These are phyloP conservation scores for Aphanoascus verrucosus DNA, from an alignment of 2,329 filamentous ascomycete species.

Conservation along the genomic window DNA sequence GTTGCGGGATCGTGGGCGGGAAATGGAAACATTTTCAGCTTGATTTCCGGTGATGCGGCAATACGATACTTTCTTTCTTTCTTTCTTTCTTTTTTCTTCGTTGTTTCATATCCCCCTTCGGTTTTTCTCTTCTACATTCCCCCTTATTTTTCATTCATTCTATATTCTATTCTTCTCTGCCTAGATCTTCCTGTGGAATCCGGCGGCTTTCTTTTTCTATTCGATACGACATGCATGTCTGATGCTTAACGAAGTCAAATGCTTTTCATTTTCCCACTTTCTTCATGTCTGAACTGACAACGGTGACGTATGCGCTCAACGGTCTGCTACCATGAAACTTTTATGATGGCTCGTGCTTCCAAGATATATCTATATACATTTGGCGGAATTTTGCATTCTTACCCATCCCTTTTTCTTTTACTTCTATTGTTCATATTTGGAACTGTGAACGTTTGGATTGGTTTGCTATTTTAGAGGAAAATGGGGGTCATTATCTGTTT, in stretches of 20 bases:
- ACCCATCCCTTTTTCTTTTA: too few species aligned
- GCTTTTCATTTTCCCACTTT: background rate
- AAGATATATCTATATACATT: too few species aligned
- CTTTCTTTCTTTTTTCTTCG: background rate
- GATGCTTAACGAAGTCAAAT: background rate
- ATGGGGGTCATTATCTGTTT: too few species aligned
- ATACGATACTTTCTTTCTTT: background rate
- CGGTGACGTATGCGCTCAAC: background rate
- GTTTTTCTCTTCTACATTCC: background rate
- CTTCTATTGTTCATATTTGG: too few species aligned
- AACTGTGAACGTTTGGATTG: too few species aligned
- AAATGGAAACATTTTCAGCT: conserved; percentile 42
- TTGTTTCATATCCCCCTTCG: background rate
- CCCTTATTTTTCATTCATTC: background rate
- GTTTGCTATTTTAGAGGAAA: too few species aligned
- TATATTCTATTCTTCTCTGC: background rate
- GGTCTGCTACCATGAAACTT: background rate
- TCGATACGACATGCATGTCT: background rate
- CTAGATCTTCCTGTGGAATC: background rate
- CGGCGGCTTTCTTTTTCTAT: background rate
- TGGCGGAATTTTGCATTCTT: too few species aligned
- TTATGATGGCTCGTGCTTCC: too few species aligned
- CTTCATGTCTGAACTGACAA: background rate
- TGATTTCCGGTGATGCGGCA: conserved; percentile 34
- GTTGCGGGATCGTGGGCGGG: conserved; percentile 36